Conservation (phyloP, 2,329 filamentous ascomycete species). For the Phialophora verrucosa region DNA sequence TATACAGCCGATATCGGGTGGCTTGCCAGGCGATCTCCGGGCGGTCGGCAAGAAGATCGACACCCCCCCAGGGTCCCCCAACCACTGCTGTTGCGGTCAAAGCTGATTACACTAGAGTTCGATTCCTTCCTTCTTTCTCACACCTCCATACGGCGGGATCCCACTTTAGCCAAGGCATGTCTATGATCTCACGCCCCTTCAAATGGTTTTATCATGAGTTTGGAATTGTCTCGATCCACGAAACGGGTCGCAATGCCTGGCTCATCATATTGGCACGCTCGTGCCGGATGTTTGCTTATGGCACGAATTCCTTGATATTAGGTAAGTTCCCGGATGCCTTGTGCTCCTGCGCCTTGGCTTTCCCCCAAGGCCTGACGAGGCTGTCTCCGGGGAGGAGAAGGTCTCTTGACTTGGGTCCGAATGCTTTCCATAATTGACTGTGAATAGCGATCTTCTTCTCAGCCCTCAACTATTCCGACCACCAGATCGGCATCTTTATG, state of each 20-base stretch:
- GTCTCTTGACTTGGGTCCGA: neutral
- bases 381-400: neutral
- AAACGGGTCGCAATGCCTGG: slow-evolving; percentile 39
- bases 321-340: slow-evolving; percentile 27
- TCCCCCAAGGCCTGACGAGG: neutral
- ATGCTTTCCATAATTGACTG: neutral
- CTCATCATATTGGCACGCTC: slow-evolving; percentile 39
- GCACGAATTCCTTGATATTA: slow-evolving; percentile 39
- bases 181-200: slow-evolving; percentile 20
- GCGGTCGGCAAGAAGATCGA: slow-evolving; percentile 14
- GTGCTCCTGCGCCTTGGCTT: slow-evolving; percentile 5
- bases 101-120: slow-evolving; percentile 8
- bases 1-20: slow-evolving; percentile 21
- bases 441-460: slow-evolving; percentile 61
- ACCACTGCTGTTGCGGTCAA: slow-evolving; percentile 3
- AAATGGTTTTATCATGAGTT: slow-evolving; percentile 41
- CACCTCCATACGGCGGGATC: slow-evolving; percentile 8
- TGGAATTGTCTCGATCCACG: slow-evolving; percentile 37
- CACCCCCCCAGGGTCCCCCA: neutral
- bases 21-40: slow-evolving; percentile 11
- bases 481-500: slow-evolving; percentile 68
- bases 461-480: slow-evolving; percentile 57
- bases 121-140: slow-evolving; percentile 2
- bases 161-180: slow-evolving; percentile 22
- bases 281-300: slow-evolving; percentile 42